Evolutionary conservation across 257 asterid species (phyloP).

Genomic region (Henckelia pumila): DNA sequence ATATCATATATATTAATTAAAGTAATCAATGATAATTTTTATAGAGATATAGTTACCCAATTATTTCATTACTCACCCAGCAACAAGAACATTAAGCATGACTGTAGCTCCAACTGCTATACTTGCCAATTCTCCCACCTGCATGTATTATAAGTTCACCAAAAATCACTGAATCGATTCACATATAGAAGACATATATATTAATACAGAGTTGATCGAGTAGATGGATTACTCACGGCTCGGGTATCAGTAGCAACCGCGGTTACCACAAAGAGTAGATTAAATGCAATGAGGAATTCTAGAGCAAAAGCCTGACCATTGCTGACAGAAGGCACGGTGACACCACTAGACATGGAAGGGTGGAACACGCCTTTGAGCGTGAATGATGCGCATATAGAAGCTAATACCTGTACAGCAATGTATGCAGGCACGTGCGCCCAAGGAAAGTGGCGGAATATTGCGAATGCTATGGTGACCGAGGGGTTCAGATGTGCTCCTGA

Average conservation of each 20-base stretch:
- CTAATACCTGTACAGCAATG: constrained; percentile 78
- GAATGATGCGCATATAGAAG: constrained; percentile 84
- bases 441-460: constrained; percentile 85
- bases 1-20: too few relatives aligned
- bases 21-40: too few relatives aligned
- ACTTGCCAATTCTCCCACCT: constrained; percentile 72
- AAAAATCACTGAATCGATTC: not conserved
- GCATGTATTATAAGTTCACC: too few relatives aligned
- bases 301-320: constrained; percentile 83
- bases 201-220: too few relatives aligned
- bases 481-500: constrained; percentile 97
- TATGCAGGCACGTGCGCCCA: constrained; percentile 90
- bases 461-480: constrained; percentile 80
- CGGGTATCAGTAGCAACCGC: constrained; percentile 95
- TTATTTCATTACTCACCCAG: constrained; percentile 55
- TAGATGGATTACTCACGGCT: constrained; percentile 49
- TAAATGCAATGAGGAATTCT: constrained; percentile 80
- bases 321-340: constrained; percentile 69
- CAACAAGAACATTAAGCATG: constrained; percentile 80
- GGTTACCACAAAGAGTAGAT: constrained; percentile 78
- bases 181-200: too few relatives aligned
- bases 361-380: constrained; percentile 78
- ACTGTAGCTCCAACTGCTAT: constrained; percentile 92
- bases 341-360: constrained; percentile 83
- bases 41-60: not conserved